phyloP scores from a whole-genome alignment of 2,329 filamentous ascomycete genomes.

The Diaporthe vexans region DNA sequence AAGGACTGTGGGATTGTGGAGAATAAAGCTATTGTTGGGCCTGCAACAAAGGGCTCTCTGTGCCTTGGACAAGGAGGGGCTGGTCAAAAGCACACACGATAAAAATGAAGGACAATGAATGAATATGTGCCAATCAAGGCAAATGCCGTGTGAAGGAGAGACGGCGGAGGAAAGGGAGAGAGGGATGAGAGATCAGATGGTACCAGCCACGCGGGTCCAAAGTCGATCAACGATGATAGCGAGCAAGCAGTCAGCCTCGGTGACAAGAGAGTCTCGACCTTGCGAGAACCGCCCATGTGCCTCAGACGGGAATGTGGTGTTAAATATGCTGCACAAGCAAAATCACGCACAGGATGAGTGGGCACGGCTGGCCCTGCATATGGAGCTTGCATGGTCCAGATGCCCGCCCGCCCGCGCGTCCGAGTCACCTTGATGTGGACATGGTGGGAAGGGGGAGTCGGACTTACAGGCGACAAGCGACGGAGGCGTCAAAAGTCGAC shows the following conservation, averaged over 20 bases:
- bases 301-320: slow-evolving; percentile 40
- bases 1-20: slow-evolving; percentile 43
- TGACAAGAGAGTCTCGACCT: slow-evolving; percentile 24
- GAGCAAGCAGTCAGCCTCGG: slow-evolving; percentile 7
- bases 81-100: slow-evolving; percentile 39
- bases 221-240: slow-evolving; percentile 24
- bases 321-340: slow-evolving; percentile 40
- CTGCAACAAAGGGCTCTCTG: slow-evolving; percentile 43
- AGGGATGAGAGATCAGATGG: slow-evolving; percentile 33
- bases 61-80: slow-evolving; percentile 42
- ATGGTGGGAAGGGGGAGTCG: slow-evolving; percentile 12
- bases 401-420: background rate
- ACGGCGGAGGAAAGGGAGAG: slow-evolving; percentile 45
- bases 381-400: slow-evolving; percentile 26
- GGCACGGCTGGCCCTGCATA: slow-evolving; percentile 32
- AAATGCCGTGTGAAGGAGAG: slow-evolving; percentile 50
- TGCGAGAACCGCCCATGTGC: slow-evolving; percentile 29
- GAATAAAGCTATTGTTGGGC: slow-evolving; percentile 40
- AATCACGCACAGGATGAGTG: slow-evolving; percentile 29
- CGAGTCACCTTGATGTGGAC: slow-evolving; percentile 14
- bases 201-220: slow-evolving; percentile 34
- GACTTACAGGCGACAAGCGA: slow-evolving; percentile 19
- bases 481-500: slow-evolving; percentile 25
- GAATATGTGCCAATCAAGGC: slow-evolving; percentile 21
- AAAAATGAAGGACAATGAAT: slow-evolving; percentile 35